Percentiles rank a stretch among this genome's conserved stretches.
Conservation (phyloP, 768 basidiomycete genomes). For the Gyrodon lividus region DNA sequence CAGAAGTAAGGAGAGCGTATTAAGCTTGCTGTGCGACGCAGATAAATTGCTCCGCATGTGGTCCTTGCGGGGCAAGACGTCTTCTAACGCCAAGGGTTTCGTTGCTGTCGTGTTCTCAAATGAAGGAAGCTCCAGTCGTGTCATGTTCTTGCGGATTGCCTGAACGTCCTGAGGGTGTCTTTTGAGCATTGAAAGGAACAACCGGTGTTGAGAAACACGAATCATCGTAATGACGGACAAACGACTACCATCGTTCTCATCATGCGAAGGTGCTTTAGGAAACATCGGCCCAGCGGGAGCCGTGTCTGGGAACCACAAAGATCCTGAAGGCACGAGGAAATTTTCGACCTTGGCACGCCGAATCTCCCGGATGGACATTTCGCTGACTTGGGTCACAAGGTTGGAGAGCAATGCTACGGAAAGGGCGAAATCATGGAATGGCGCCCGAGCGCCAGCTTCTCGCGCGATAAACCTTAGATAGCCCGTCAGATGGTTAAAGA, state of each 20-base stretch:
- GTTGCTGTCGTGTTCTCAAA: constrained; percentile 30
- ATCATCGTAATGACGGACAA: constrained; percentile 55
- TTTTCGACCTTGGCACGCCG: constrained; percentile 69
- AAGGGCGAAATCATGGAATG: constrained; percentile 53
- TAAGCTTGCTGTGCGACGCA: constrained; percentile 24
- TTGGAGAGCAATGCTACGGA: constrained; percentile 57
- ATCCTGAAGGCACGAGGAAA: constrained; percentile 66
- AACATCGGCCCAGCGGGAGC: constrained; percentile 63
- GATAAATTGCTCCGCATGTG: constrained; percentile 1
- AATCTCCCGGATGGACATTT: constrained; percentile 69
- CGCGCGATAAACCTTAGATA: constrained; percentile 56
- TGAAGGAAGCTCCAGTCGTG: constrained; percentile 58
- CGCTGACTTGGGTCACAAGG: constrained; percentile 63
- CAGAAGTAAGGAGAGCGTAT: constrained; percentile 56
- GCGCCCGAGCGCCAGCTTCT: constrained; percentile 40
- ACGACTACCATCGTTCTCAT: constrained; percentile 39
- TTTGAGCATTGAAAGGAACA: constrained; percentile 63
- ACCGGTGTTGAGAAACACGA: constrained; percentile 67
- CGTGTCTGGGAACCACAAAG: constrained; percentile 63
- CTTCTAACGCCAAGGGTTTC: constrained; percentile 39
- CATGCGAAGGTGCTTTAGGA: constrained; percentile 42
- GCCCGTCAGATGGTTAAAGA: constrained; percentile 71
- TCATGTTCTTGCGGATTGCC: constrained; percentile 62
- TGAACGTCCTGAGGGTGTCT: constrained; percentile 68
- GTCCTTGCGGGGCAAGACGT: constrained; percentile 45